Percentiles rank a stretch among this genome's conserved stretches.
These are phyloP conservation scores for Geranium incanum DNA, from an alignment of 441 rosid genomes.

Conservation along the genomic window DNA sequence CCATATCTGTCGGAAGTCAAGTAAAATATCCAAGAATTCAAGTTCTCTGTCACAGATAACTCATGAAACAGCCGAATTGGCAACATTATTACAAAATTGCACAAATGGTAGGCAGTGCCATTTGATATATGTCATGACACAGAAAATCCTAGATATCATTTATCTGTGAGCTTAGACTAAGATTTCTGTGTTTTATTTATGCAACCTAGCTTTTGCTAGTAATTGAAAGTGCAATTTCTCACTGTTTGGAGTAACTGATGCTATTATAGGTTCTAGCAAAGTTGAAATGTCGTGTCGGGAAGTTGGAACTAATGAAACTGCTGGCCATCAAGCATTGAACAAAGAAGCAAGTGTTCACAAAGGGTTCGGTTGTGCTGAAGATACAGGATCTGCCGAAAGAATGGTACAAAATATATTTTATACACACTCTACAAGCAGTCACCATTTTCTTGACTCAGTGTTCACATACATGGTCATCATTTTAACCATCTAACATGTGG, in stretches of 20 bases:
- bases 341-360: neutral
- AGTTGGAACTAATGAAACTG: slow-evolving; percentile 4
- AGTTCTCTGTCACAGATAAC: slow-evolving; percentile 29
- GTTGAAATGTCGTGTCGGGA: neutral
- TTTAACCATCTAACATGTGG: neutral
- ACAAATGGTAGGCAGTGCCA: slow-evolving; percentile 31
- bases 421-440: neutral
- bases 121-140: slow-evolving; percentile 13
- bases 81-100: slow-evolving; percentile 26
- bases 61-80: slow-evolving; percentile 30
- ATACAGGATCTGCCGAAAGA: slow-evolving; percentile 8
- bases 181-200: neutral
- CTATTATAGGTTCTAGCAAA: neutral
- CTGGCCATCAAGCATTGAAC: neutral
- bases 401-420: neutral
- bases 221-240: neutral
- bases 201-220: neutral
- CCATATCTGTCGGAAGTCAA: slow-evolving; percentile 46
- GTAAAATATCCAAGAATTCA: slow-evolving; percentile 40
- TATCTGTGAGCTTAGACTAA: slow-evolving; percentile 1
- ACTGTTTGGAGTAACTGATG: neutral
- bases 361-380: slow-evolving; percentile 2
- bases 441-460: neutral
- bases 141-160: neutral
- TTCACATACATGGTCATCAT: neutral